Base-by-base conservation (phyloP, 257 asterid genomes). In the Echites panduratus region DNA sequence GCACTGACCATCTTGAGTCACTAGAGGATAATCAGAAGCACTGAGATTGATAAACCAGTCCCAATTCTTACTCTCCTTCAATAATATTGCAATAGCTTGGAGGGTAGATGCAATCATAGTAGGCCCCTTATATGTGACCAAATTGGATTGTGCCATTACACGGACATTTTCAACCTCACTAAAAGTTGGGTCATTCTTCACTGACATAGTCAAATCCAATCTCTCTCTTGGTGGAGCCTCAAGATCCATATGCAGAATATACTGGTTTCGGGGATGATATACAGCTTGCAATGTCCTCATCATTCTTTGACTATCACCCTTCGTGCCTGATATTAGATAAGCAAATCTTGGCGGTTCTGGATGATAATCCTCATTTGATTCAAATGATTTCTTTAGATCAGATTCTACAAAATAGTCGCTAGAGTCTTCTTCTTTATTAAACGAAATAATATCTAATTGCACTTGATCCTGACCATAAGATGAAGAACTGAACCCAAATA, bases 21-120 rank as follows among this genome's bases (percentile, higher is more conserved):
- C 49, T 1, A 95, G 96, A 70, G 99, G 99, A 84, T 95, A 95
- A 86, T 95, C 99, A 2, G 99, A 95, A 80, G 99, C 99, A 74
- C 99, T 95, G 20, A 95, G 93, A 84, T 95, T 95, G 45, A 95
- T 95, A 90, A 95, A 95, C 99, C 99, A 95, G 79, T 92, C 99
- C 99, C 98, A 95, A 47, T 79, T 80, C 74, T 79, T 74, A 76
- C 94, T 86, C 82, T 95, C 97, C 81, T 84, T 95, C 88, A 92
- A 79, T 84, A 95, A 76, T 78, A 92, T 89, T 1, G 99, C 89
- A 40, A 92, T 85, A 17, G 97, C 99, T 82, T 95, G 97, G 48
- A 95, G 95, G 72, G 99, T 95, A 72, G 91, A 85, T 73, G 99
- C 99, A 80, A 92, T 85, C 99, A 95, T 95, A 2, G 98, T 92